Evolutionary conservation across 495 filamentous ascomycete genomes (phyloP).

Genomic region (Jackrogersella multiformis): DNA sequence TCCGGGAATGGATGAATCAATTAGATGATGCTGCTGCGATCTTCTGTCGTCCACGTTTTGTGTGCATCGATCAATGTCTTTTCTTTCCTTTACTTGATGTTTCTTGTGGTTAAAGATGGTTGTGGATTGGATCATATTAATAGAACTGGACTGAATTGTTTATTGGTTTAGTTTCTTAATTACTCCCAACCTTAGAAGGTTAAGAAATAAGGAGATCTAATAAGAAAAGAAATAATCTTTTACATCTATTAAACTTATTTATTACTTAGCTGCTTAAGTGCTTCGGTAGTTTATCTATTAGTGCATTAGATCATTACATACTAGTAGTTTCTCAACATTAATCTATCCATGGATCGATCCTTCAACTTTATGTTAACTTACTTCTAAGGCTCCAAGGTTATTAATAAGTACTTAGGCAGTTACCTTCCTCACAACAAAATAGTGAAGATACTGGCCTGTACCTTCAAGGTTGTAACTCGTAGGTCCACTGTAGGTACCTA

Average conservation of each 20-base stretch:
- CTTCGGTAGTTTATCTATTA: neutral
- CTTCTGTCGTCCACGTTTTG: slow-evolving; percentile 23
- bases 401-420: too few species aligned
- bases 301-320: neutral
- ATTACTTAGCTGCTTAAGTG: neutral
- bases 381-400: too few species aligned
- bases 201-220: neutral
- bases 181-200: neutral
- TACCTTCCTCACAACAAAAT: too few species aligned
- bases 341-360: too few species aligned
- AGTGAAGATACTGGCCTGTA: too few species aligned
- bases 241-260: too few species aligned
- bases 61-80: slow-evolving; percentile 19
- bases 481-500: neutral
- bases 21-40: slow-evolving; percentile 16
- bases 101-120: neutral
- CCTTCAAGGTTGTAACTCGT: too few species aligned
- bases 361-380: neutral
- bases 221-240: neutral
- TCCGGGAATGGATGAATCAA: neutral
- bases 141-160: slow-evolving; percentile 4
- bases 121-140: slow-evolving; percentile 8
- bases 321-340: too few species aligned
- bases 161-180: neutral
- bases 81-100: slow-evolving; percentile 8